Conservation (phyloP, 2,329 filamentous ascomycete species). For the Catunica adiposa region DNA sequence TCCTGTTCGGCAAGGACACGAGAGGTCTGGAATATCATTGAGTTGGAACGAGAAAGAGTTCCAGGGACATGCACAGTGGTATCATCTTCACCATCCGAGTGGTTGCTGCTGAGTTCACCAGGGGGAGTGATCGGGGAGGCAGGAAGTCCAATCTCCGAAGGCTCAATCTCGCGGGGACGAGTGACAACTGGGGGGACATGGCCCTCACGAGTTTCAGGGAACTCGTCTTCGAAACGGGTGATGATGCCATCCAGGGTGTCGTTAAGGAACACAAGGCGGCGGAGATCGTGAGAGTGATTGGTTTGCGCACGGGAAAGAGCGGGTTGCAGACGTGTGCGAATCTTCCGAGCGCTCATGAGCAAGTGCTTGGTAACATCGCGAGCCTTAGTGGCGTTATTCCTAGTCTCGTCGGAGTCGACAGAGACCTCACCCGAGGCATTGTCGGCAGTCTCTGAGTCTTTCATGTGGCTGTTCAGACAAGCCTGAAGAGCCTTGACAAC, state of each 20-base stretch:
- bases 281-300: conserved; percentile 54
- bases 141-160: conserved; percentile 15
- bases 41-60: conserved; percentile 34
- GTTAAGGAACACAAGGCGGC: conserved; percentile 76
- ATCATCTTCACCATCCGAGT: conserved; percentile 35
- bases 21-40: conserved; percentile 32
- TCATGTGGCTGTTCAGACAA: conserved; percentile 58
- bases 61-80: conserved; percentile 25
- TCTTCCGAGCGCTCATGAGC: conserved; percentile 74
- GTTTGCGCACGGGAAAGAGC: conserved; percentile 61
- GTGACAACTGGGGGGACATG: background rate
- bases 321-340: conserved; percentile 65
- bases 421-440: conserved; percentile 31
- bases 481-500: conserved; percentile 89
- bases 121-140: conserved; percentile 19
- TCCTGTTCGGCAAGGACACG: conserved; percentile 40
- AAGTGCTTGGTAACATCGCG: conserved; percentile 90
- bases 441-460: conserved; percentile 43
- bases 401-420: background rate
- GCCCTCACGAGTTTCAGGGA: conserved; percentile 53
- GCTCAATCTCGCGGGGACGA: conserved; percentile 8
- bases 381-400: conserved; percentile 40
- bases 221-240: conserved; percentile 88
- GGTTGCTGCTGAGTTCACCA: conserved; percentile 21
- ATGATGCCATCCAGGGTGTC: conserved; percentile 82